phyloP scores from a whole-genome alignment of 2,329 filamentous ascomycete species.

The Aspergillus carbonarius region DNA sequence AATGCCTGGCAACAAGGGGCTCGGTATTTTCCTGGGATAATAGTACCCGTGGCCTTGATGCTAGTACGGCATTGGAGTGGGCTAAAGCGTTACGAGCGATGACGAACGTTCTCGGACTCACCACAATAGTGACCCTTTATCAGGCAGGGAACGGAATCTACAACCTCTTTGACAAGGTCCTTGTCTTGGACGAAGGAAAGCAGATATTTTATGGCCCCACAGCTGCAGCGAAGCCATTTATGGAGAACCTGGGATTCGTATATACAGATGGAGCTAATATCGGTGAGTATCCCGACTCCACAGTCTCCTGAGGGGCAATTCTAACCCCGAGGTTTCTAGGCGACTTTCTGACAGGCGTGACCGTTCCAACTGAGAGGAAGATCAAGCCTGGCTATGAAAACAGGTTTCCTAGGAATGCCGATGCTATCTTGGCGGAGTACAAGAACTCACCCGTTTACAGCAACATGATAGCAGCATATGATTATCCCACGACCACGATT shows the following conservation, averaged over 20 bases:
- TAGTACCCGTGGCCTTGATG: conserved; percentile 62
- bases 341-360: conserved; percentile 66
- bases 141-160: conserved; percentile 67
- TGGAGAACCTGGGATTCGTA: conserved; percentile 63
- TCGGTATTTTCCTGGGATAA: conserved; percentile 65
- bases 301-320: not conserved
- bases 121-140: conserved; percentile 62
- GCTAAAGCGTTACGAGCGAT: conserved; percentile 57
- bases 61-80: conserved; percentile 59
- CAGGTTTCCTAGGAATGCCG: conserved; percentile 44
- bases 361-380: conserved; percentile 52
- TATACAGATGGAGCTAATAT: conserved; percentile 60
- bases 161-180: conserved; percentile 64
- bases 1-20: conserved; percentile 56
- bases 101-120: conserved; percentile 58
- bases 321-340: not conserved
- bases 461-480: conserved; percentile 56
- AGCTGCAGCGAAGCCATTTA: conserved; percentile 59
- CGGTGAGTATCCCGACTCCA: conserved; percentile 37
- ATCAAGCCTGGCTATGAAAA: conserved; percentile 43
- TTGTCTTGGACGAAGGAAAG: conserved; percentile 63
- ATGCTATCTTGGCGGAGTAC: conserved; percentile 50
- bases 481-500: conserved; percentile 52
- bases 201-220: conserved; percentile 64
- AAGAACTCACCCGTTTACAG: conserved; percentile 51